phyloP scores from a whole-genome alignment of 257 asterid species.

The Nicotiana paniculata region DNA sequence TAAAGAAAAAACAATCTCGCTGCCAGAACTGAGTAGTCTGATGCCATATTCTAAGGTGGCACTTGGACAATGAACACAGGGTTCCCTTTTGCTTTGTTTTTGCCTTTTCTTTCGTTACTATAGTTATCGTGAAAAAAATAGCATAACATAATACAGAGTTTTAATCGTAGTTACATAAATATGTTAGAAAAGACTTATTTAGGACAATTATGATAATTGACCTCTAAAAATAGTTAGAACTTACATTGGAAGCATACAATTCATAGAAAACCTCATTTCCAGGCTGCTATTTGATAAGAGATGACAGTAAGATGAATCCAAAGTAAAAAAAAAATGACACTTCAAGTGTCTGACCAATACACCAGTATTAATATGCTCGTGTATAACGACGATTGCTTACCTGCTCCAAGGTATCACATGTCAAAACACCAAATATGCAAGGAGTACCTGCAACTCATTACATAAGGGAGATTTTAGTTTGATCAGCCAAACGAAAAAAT shows the following conservation, averaged over 20 bases:
- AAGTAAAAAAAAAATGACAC: neutral
- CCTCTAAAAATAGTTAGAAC: neutral
- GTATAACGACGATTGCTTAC: constrained; percentile 21
- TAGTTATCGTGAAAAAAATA: neutral
- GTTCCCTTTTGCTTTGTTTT: neutral
- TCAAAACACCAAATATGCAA: constrained; percentile 91
- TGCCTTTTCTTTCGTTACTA: neutral
- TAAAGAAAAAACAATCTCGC: neutral
- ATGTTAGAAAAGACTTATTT: neutral
- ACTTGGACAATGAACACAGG: neutral
- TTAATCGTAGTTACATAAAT: neutral
- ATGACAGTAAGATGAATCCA: neutral
- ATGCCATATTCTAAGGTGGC: neutral
- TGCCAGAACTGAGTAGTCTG: neutral
- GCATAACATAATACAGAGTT: neutral
- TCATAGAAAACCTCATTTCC: neutral
- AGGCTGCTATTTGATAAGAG: no score
- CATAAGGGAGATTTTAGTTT: neutral
- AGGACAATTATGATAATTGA: neutral
- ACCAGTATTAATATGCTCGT: neutral
- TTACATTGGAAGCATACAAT: neutral
- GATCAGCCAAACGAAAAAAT: neutral
- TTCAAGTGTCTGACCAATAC: neutral
- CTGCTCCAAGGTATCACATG: constrained; percentile 91
- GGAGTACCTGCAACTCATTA: constrained; percentile 63